Evolutionary conservation across 768 basidiomycete species (phyloP), one percentile per base, ranked within the genome.

Genomic region (Rhodosporidiobolus odoratus): DNA sequence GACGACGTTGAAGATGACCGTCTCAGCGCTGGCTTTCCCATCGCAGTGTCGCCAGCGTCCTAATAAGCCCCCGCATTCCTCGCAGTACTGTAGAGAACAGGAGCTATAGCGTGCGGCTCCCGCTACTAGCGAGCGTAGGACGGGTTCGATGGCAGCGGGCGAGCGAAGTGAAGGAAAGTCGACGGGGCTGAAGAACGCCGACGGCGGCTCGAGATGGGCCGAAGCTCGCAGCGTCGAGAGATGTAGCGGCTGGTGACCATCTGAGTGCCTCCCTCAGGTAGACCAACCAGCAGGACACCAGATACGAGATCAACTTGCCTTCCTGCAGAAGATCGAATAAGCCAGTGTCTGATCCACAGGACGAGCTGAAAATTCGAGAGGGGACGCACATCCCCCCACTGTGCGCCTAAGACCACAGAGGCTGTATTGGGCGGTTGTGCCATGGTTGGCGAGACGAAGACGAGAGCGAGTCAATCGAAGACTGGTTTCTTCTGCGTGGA

Each of bases 371-470:
- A n/a, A n/a, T n/a, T n/a, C n/a, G 41, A 21, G 68, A 35, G 1
- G 17, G n/a, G 35, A 91, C 91, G 91, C 80, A 92, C 91, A 79
- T 93, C 91, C 56, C 91, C 91, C 91, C 91, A 94, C 78, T 94
- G 91, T 43, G 90, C 81, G 45, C 91, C 91, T 59, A 94, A 84
- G 67, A 94, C 90, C 74, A 89, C 89, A 62, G 87, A 87, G 72
- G 84, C 86, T 83, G 40, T 52, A 37, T 61, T 58, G 34, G 43
- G 13, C 17, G n/a, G n/a, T n/a, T n/a, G n/a, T n/a, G 63, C 27
- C 27, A 48, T 41, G 25, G 56, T 25, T 17, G 56, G 8, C 38
- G 40, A 12, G 17, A 9, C 19, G 25, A 16, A 25, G 25, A 19
- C 25, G 12, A 3, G 3, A 10, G 25, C 13, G 23, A 9, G 35